Percentiles rank a stretch among this genome's conserved stretches.
Conservation (phyloP, 2,329 filamentous ascomycete species). For the Exophiala phaeomuriformis region DNA sequence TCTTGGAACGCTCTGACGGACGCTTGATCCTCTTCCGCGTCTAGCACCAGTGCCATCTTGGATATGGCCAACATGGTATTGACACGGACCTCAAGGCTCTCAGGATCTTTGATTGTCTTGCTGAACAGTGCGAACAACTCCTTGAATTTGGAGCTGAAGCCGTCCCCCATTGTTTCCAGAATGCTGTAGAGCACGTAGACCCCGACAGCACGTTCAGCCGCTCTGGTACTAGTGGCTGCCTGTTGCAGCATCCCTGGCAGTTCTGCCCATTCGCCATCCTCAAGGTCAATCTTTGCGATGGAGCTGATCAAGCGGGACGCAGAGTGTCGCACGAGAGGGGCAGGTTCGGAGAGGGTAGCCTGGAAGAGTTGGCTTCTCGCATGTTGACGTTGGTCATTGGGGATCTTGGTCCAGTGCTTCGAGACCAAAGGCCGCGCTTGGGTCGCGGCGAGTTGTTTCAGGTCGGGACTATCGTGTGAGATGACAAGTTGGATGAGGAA, state of each 20-base stretch:
- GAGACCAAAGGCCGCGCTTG: constrained; percentile 74
- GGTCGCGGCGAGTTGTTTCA: constrained; percentile 86
- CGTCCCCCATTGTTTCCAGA: constrained; percentile 76
- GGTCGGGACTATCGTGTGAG: constrained; percentile 61
- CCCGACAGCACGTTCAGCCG: constrained; percentile 78
- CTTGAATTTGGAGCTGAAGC: constrained; percentile 71
- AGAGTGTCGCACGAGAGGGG: constrained; percentile 71
- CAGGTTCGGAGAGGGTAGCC: constrained; percentile 71
- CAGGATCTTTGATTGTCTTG: constrained; percentile 80
- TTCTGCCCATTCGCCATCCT: constrained; percentile 76
- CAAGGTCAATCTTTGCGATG: constrained; percentile 78
- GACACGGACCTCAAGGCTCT: constrained; percentile 86
- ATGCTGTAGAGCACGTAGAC: constrained; percentile 91
- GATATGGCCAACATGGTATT: constrained; percentile 90
- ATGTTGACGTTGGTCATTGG: constrained; percentile 67
- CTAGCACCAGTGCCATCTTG: constrained; percentile 76
- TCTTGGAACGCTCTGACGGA: constrained; percentile 68
- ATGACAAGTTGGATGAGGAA: constrained; percentile 83
- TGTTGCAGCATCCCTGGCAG: constrained; percentile 72
- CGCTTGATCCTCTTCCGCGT: constrained; percentile 74
- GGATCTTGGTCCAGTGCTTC: constrained; percentile 76
- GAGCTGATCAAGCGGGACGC: constrained; percentile 80
- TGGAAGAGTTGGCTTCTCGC: constrained; percentile 79
- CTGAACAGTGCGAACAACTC: constrained; percentile 77
- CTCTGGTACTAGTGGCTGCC: constrained; percentile 66